Evolutionary conservation across 805 yeast species (phyloP), one percentile per base, ranked within the genome.

Genomic region (Pichia gijzeniarum): DNA sequence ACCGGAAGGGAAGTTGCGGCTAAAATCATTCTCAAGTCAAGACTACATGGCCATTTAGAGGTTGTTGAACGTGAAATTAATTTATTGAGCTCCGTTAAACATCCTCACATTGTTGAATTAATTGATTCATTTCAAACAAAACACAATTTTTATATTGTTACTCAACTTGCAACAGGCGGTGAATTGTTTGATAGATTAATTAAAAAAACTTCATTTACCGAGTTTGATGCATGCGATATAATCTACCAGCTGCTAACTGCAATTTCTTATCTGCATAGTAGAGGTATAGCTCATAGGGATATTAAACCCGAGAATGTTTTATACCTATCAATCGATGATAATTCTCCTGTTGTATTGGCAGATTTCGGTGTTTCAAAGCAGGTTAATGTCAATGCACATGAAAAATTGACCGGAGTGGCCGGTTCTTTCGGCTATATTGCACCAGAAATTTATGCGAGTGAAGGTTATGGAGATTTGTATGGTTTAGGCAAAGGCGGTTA

Each of bases 361-460:
- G 99, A 91, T 67, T 91, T 91, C 64, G 99, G 99, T 41, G 93
- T 91, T 50, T 96, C 98, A 30, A 87, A 87, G 62, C 74, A 77
- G 55, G 68, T 91, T 17, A 52, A 49, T 33, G 40, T 48, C 3
- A 43, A 47, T 16, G 27, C 47, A 14, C 44, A 48, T 35, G 62
- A 57, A 39, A 60, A 58, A 32, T 43, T 62, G 30, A 59, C 64
- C 1, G 66, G 66, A 20, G 58, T 62, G 34, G 67, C 67, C 0
- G 98, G 98, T 1, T 85, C 96, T 1, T 81, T 87, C 64, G 98
- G 99, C 1, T 91, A 91, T 62, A 96, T 95, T 30, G 98, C 98
- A 0, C 99, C 99, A 0, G 99, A 91, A 60, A 89, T 91, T 7
- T 73, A 91, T 33, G 67, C 80, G 35, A 80, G 85, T 14, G 70